Evolutionary conservation across 768 basidiomycete genomes (phyloP).

Genomic region (Scleroderma citrinum): DNA sequence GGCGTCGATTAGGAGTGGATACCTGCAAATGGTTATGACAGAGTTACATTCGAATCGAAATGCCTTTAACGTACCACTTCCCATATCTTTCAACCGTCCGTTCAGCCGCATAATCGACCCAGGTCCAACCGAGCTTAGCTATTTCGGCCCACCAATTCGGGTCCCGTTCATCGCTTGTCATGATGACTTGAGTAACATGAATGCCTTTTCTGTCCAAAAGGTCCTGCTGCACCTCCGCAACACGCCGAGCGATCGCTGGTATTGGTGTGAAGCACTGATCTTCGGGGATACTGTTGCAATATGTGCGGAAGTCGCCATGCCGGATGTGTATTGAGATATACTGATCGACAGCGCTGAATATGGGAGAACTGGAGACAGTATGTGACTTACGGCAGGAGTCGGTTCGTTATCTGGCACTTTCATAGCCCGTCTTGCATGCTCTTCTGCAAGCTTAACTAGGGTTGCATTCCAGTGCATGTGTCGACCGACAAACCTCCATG

Average conservation of each 20-base stretch:
- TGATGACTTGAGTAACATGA: conserved; percentile 46
- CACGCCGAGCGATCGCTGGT: conserved; percentile 47
- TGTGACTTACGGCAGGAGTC: conserved; percentile 42
- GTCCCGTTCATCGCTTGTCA: conserved; percentile 61
- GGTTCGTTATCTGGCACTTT: conserved; percentile 30
- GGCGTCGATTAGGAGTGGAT: conserved; percentile 68
- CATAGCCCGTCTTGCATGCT: conserved; percentile 42
- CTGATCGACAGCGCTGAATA: conserved; percentile 20
- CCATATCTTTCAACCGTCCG: conserved; percentile 42
- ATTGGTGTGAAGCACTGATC: conserved; percentile 50
- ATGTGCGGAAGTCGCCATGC: conserved; percentile 46
- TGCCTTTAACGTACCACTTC: conserved; percentile 36
- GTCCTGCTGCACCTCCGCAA: conserved; percentile 49
- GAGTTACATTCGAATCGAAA: neutral
- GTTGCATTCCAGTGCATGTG: conserved; percentile 44
- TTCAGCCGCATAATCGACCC: conserved; percentile 40
- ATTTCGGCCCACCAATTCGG: conserved; percentile 55
- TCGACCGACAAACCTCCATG: conserved; percentile 51
- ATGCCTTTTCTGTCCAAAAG: conserved; percentile 40
- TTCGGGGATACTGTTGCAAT: conserved; percentile 37
- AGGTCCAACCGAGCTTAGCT: conserved; percentile 43
- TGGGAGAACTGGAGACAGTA: neutral
- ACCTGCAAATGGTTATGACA: conserved; percentile 37
- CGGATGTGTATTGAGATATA: conserved; percentile 56
- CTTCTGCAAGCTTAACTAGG: conserved; percentile 37